These are phyloP conservation scores for Rhododendron ovatum DNA, from an alignment of 148 eudicot species.

Conservation along the genomic window DNA sequence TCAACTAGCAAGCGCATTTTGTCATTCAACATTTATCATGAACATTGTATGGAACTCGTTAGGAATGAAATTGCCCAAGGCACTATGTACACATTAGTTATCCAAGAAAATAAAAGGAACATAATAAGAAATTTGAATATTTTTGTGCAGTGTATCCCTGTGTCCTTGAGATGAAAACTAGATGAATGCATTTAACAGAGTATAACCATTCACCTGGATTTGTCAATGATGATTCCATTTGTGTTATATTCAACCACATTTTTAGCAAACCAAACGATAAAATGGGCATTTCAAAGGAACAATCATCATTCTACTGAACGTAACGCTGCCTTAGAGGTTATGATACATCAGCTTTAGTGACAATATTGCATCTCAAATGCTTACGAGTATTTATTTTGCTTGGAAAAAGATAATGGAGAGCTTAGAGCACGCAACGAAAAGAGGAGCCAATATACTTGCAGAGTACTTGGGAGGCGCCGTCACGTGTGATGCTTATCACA, in stretches of 20 bases:
- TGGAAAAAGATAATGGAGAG: constrained; percentile 38
- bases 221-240: not conserved
- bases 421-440: constrained; percentile 48
- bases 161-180: not conserved
- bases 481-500: constrained; percentile 60
- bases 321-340: not conserved
- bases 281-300: not conserved
- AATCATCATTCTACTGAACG: not conserved
- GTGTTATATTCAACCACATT: not conserved
- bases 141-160: not conserved
- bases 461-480: constrained; percentile 61
- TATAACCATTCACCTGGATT: not conserved
- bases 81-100: not conserved
- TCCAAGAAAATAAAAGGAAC: not conserved
- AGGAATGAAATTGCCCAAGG: not conserved
- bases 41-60: no score
- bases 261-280: not conserved
- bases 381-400: not conserved
- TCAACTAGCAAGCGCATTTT: not conserved
- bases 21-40: not conserved
- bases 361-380: not conserved
- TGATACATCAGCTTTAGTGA: not conserved
- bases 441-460: constrained; percentile 58
- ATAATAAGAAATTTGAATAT: not conserved
- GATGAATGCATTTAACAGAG: not conserved